phyloP scores from a whole-genome alignment of 352 stramenopile species.

The Phytophthora ramorum region DNA sequence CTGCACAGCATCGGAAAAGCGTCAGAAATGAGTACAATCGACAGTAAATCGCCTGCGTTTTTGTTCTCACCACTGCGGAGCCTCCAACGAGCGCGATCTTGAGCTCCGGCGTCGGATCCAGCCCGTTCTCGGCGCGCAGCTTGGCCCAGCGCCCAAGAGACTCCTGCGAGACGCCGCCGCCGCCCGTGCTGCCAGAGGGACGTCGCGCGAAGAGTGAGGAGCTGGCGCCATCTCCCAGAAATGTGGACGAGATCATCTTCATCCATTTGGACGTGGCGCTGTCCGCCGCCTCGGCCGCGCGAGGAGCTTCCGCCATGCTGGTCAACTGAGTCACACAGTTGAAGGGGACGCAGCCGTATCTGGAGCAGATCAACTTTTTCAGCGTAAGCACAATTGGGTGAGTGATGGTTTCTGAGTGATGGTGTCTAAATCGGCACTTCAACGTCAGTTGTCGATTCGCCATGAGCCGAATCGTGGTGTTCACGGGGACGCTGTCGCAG shows the following conservation, averaged over 20 bases:
- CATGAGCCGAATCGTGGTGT: constrained; percentile 45
- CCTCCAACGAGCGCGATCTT: constrained; percentile 88
- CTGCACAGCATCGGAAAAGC: constrained; percentile 28
- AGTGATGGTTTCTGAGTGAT: constrained; percentile 16
- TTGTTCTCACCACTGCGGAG: constrained; percentile 60
- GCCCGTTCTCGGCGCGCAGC: constrained; percentile 34
- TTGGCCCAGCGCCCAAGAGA: constrained; percentile 21
- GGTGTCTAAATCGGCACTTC: constrained; percentile 8
- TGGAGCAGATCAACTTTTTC: too few species aligned
- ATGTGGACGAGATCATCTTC: constrained; percentile 87
- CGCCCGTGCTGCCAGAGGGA: constrained; percentile 13
- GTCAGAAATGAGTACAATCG: background rate
- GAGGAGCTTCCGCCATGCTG: background rate
- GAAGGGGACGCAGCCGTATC: too few species aligned
- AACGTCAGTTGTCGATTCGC: constrained; percentile 16
- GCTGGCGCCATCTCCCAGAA: constrained; percentile 55
- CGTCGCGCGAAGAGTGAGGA: constrained; percentile 56
- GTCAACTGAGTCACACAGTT: background rate
- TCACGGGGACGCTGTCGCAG: constrained; percentile 59
- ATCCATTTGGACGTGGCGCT: constrained; percentile 74
- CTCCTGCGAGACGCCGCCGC: constrained; percentile 16
- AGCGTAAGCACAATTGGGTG: background rate
- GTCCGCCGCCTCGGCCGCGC: constrained; percentile 38
- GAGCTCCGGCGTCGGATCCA: constrained; percentile 65
- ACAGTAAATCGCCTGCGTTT: background rate